Evolutionary conservation across 257 asterid genomes (phyloP), one percentile per base, ranked within the genome.

Genomic region (Solanum paucissectum): DNA sequence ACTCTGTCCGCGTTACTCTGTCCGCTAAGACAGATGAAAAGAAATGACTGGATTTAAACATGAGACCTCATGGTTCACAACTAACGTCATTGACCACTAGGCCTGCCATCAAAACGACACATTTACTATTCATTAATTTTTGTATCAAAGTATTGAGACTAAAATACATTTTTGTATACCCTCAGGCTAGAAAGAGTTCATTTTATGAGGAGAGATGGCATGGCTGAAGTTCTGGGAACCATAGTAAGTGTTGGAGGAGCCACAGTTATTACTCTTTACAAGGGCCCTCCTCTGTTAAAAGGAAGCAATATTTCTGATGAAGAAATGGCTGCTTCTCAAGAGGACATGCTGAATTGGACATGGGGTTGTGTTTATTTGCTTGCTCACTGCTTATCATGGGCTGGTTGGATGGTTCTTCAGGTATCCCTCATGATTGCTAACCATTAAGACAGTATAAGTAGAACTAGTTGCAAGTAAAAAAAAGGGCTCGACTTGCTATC

Each of bases 381-480:
- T 40, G 94, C 94, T 82, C 98, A 96, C 88, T 94, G 98, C 93
- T 92, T 96, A 89, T 95, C 98, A 37, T 96, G 98, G 99, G 98
- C 99, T 87, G 98, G 94, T 52, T 95, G 97, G 98, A 95, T 96
- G 98, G 98, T 95, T 77, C 93, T 95, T 90, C 98, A 95, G 96
- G 98, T 93, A 82, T 37, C 9, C 83, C 33, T 75, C 11, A 23
- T 37, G 55, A 74, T 36, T 74, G 25, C 44, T 38, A 20, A 21
- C 55, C 20, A 2, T 36, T 8, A 3, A 5, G 3, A 75, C 55
- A 3, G 83, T 76, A 49, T 49, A 18, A 18, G 64, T 55, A 55
- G 64, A 55, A 16, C 16, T 25, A n/a, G 1, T 66, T 25, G 18
- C 73, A 11, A 25, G 34, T 2, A 64, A 64, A 64, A 25, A 1